Conservation (phyloP, 345 rosid genomes). For the Euphorbia peplus region DNA sequence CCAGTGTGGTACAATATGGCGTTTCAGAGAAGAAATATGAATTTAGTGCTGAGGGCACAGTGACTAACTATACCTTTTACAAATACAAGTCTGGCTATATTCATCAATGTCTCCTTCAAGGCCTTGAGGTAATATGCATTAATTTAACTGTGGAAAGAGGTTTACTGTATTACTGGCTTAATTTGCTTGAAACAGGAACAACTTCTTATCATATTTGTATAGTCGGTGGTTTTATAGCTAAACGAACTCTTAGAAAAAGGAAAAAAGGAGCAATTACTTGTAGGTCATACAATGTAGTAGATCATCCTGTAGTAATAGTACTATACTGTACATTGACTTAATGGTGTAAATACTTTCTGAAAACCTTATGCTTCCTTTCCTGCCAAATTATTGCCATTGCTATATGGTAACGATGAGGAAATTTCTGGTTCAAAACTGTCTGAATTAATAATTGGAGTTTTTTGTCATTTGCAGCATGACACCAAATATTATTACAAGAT, state of each 20-base stretch:
- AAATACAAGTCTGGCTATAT: conserved; percentile 78
- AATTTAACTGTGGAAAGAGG: too few relatives aligned
- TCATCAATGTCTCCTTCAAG: conserved; percentile 74
- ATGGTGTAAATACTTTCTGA: neutral
- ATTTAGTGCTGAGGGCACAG: conserved; percentile 56
- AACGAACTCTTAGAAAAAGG: neutral
- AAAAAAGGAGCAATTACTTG: neutral
- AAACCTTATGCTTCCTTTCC: neutral
- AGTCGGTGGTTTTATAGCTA: neutral
- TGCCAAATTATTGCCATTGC: conserved; percentile 4
- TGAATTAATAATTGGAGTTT: neutral
- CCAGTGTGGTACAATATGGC: conserved; percentile 61
- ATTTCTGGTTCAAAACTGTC: neutral
- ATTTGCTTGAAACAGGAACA: conserved; percentile 11
- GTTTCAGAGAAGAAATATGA: conserved; percentile 40
- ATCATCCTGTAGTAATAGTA: neutral
- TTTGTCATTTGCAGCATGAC: conserved; percentile 50
- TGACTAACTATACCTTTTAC: conserved; percentile 67
- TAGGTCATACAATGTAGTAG: neutral
- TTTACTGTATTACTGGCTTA: conserved; percentile 6
- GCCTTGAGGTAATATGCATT: conserved; percentile 64
- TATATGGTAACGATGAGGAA: neutral
- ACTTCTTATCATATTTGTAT: neutral
- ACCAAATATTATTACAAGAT: conserved; percentile 87
- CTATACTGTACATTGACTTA: too few relatives aligned